Conservation (phyloP, 73 alveolate genomes). For the Paramecium pentaurelia region DNA sequence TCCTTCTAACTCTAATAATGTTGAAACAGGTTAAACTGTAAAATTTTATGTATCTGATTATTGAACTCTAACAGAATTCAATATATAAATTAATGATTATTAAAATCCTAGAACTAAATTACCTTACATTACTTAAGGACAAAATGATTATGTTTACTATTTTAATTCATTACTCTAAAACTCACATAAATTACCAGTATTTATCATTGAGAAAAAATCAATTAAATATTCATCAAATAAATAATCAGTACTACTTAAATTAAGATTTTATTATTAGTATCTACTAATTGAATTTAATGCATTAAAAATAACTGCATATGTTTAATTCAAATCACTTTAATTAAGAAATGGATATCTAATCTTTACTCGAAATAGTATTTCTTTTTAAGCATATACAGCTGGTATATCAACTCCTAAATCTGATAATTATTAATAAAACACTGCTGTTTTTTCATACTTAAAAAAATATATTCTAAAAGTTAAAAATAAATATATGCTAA, state of each 20-base stretch:
- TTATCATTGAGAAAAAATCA: background rate
- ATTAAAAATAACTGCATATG: background rate
- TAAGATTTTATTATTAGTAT: background rate
- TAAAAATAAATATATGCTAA: background rate
- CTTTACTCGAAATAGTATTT: background rate
- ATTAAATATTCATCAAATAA: background rate
- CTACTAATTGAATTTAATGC: background rate
- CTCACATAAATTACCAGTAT: background rate
- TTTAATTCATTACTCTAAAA: background rate
- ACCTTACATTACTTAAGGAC: background rate
- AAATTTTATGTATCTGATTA: background rate
- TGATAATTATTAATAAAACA: background rate
- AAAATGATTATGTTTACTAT: background rate
- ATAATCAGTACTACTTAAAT: background rate
- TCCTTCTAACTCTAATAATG: conserved; percentile 6
- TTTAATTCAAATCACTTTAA: background rate
- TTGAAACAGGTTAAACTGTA: background rate
- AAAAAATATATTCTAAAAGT: background rate
- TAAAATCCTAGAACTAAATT: background rate
- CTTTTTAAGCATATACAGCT: background rate
- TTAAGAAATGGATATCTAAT: background rate
- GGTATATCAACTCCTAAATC: conserved; percentile 13
- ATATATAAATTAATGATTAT: background rate
- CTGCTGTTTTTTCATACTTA: conserved; percentile 25
- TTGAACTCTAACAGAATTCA: background rate